Evolutionary conservation across 371 early-diverging fungal genomes (phyloP).

Genomic region (Mucor velutinosus): DNA sequence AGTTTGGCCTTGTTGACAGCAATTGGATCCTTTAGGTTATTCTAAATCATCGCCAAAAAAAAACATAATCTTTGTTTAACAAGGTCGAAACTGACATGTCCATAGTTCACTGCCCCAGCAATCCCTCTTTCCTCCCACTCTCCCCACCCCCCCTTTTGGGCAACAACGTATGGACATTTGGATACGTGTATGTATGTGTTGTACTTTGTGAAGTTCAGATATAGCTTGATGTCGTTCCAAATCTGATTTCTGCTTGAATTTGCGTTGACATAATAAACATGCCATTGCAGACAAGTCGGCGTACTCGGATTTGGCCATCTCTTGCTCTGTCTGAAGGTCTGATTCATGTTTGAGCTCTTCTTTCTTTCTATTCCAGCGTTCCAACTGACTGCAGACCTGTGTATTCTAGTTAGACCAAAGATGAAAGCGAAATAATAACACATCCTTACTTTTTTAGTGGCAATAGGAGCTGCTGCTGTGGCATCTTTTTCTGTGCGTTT

Average conservation of each 20-base stretch:
- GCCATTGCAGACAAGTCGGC: slow-evolving; percentile 53
- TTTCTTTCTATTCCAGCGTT: slow-evolving; percentile 24
- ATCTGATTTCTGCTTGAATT: slow-evolving; percentile 60
- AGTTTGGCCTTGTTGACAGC: slow-evolving; percentile 37
- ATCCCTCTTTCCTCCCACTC: not conserved
- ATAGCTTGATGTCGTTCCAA: slow-evolving; percentile 60
- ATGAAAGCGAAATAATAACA: not conserved
- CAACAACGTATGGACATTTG: not conserved
- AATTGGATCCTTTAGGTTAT: slow-evolving; percentile 36
- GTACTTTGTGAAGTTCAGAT: slow-evolving; percentile 71
- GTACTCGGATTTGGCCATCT: slow-evolving; percentile 42
- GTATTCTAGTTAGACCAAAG: not conserved
- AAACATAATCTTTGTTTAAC: not conserved
- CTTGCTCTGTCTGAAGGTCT: slow-evolving; percentile 20
- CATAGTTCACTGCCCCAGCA: not conserved
- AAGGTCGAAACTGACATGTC: not conserved
- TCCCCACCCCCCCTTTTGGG: not conserved
- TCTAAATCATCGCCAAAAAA: slow-evolving; percentile 22
- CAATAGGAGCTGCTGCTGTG: slow-evolving; percentile 20
- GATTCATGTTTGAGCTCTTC: slow-evolving; percentile 22
- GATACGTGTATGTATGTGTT: not conserved
- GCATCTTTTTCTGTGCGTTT: slow-evolving; percentile 34
- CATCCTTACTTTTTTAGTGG: slow-evolving; percentile 39
- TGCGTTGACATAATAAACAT: slow-evolving; percentile 72
- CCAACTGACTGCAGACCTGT: slow-evolving; percentile 56